These are phyloP conservation scores for Diaporthe citri DNA, from an alignment of 2,329 filamentous ascomycete species.

Conservation along the genomic window DNA sequence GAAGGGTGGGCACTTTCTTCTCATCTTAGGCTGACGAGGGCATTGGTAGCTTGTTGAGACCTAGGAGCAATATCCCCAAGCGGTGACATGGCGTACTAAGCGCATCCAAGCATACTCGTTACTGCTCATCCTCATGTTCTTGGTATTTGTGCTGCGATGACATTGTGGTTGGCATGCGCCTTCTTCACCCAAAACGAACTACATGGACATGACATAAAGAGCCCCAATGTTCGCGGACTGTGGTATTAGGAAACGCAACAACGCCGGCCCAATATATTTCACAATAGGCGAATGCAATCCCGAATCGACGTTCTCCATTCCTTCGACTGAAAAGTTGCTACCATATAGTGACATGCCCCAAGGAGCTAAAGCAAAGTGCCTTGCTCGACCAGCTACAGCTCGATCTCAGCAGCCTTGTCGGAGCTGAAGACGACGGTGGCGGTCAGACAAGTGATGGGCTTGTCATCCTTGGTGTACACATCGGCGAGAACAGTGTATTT, in stretches of 20 bases:
- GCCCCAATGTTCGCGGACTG: slow-evolving; percentile 4
- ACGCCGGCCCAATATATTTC: slow-evolving; percentile 38
- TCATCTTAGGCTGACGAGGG: neutral
- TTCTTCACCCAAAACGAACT: slow-evolving; percentile 18
- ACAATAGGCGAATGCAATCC: slow-evolving; percentile 37
- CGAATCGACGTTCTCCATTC: slow-evolving; percentile 27
- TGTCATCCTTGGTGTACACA: slow-evolving; percentile 79
- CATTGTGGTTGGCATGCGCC: neutral
- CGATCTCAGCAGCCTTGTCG: slow-evolving; percentile 37
- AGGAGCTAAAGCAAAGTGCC: neutral
- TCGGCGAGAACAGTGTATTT: slow-evolving; percentile 92
- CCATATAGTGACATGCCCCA: neutral
- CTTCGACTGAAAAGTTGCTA: slow-evolving; percentile 13
- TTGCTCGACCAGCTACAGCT: slow-evolving; percentile 25
- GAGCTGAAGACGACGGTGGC: slow-evolving; percentile 76
- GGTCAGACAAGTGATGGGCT: slow-evolving; percentile 88
- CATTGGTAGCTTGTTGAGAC: neutral
- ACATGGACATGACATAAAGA: slow-evolving; percentile 15
- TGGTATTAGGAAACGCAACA: slow-evolving; percentile 35
- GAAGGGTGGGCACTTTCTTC: neutral
- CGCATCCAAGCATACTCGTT: neutral
- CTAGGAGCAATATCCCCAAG: neutral
- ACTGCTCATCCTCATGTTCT: neutral
- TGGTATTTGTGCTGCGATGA: neutral
- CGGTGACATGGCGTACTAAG: neutral